Base-by-base conservation (phyloP, 768 basidiomycete species). In the Calocybe cyanea region DNA sequence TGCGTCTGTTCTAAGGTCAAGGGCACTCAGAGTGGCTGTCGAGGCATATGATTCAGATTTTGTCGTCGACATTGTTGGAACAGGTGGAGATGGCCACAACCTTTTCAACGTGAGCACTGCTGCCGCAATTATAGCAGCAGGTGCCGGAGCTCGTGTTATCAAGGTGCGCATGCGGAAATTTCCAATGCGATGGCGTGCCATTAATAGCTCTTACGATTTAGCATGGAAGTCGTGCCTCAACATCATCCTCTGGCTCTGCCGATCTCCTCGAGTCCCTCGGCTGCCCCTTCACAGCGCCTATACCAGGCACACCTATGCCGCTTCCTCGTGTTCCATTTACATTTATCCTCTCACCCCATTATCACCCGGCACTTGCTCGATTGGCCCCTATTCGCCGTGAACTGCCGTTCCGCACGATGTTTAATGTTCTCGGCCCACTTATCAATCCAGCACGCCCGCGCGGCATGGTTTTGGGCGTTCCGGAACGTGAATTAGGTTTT, bases 21-120 rank as follows among this genome's bases (percentile, higher is more conserved):
- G 84, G n/a, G 80, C 89, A 6, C 63, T 89, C 38, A 74, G 75
- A 32, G 83, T 83, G 2, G 68, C 66, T 1, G 75, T 90, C 24
- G 71, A 83, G 40, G 71, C 76, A 21, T 63, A 62, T 1, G 77
- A 84, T 34, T 63, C 69, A 3, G 90, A 94, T 63, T 91, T 89
- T 44, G 78, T 89, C 9, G 85, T 70, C 11, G 67, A 70, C 45
- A 90, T 95, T 45, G 92, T 95, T 15, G 92, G 92, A 2, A 93
- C 92, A 0, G 92, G 95, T 7, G 95, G 95, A 7, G 95, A 97
- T 65, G 93, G 93, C 0, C 82, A 93, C 66, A 89, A 97, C 59
- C 85, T 94, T 0, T 97, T 93, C 77, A 97, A 98, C 61, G 94
- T 97, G 35, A 94, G 92, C 61, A 96, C 95, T 1, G 85, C 91